These are phyloP conservation scores for Endoconidiophora polonica DNA, from an alignment of 2,329 filamentous ascomycete species.

Conservation along the genomic window DNA sequence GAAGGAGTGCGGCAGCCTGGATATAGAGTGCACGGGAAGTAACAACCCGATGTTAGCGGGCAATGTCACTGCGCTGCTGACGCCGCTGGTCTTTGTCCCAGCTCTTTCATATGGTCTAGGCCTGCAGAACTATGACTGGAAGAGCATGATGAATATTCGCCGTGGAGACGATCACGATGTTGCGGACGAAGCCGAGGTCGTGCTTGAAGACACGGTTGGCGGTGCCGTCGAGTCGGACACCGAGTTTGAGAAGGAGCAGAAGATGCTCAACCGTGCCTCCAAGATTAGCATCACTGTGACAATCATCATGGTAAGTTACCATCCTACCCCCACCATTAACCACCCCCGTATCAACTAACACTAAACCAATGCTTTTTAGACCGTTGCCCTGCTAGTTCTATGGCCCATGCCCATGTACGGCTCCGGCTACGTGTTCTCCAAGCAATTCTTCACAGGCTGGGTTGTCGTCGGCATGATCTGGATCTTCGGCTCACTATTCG, in stretches of 20 bases:
- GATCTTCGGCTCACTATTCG: slow-evolving; percentile 56
- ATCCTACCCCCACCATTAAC: slow-evolving; percentile 20
- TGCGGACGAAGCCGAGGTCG: slow-evolving; percentile 42
- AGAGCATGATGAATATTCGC: slow-evolving; percentile 64
- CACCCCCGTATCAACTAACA: too few relatives aligned
- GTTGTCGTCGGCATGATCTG: slow-evolving; percentile 61
- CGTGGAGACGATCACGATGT: slow-evolving; percentile 64
- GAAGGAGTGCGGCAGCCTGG: slow-evolving; percentile 49
- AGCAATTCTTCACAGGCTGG: slow-evolving; percentile 72
- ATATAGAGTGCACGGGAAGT: slow-evolving; percentile 58
- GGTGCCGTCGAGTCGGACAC: slow-evolving; percentile 19
- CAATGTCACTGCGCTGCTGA: slow-evolving; percentile 68
- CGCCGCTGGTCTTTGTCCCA: slow-evolving; percentile 58
- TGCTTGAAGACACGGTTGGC: slow-evolving; percentile 46
- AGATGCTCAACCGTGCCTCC: slow-evolving; percentile 35
- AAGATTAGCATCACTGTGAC: slow-evolving; percentile 27
- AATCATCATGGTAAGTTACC: slow-evolving; percentile 31
- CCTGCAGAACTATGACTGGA: slow-evolving; percentile 66
- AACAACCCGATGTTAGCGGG: slow-evolving; percentile 80
- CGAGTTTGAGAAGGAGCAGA: slow-evolving; percentile 29
- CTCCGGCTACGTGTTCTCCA: slow-evolving; percentile 61
- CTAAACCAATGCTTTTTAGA: slow-evolving; percentile 19
- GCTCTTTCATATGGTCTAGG: slow-evolving; percentile 47
- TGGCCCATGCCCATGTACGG: slow-evolving; percentile 94
- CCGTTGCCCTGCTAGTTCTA: slow-evolving; percentile 56